These are phyloP conservation scores for Suhomyces guaymorum DNA, from an alignment of 1,139 yeast species.

Conservation along the genomic window DNA sequence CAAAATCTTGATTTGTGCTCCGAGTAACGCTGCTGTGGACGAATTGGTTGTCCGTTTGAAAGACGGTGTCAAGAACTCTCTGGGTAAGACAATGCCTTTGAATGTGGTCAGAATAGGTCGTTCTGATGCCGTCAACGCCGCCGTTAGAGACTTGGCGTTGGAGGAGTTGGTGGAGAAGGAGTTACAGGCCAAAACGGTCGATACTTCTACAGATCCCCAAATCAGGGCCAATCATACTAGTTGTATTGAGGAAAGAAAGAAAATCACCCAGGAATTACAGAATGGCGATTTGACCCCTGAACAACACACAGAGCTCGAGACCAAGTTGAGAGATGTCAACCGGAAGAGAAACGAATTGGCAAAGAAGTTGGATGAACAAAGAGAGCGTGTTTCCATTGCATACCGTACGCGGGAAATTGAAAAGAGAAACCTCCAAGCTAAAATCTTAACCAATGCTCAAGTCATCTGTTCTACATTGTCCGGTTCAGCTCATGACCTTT, in stretches of 20 bases:
- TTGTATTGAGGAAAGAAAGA: conserved; percentile 53
- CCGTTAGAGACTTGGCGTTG: conserved; percentile 79
- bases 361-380: conserved; percentile 70
- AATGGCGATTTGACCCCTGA: conserved; percentile 36
- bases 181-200: conserved; percentile 44
- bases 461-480: conserved; percentile 91
- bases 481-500: conserved; percentile 90
- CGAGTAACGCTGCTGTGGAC: conserved; percentile 98
- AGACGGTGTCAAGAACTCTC: conserved; percentile 61
- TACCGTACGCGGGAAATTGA: conserved; percentile 78
- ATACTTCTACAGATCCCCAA: conserved; percentile 41
- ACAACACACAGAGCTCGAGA: conserved; percentile 47
- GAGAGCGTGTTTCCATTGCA: conserved; percentile 70
- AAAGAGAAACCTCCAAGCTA: conserved; percentile 70
- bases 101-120: conserved; percentile 87
- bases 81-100: conserved; percentile 63
- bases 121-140: conserved; percentile 81
- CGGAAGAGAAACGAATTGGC: conserved; percentile 68
- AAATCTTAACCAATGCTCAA: conserved; percentile 74
- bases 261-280: conserved; percentile 41
- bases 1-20: conserved; percentile 86
- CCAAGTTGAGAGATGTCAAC: conserved; percentile 54
- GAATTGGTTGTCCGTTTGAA: conserved; percentile 87
- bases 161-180: conserved; percentile 83
- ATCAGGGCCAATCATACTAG: conserved; percentile 55